phyloP scores from a whole-genome alignment of 2,329 filamentous ascomycete genomes.

The Chrysosporium queenslandicum region DNA sequence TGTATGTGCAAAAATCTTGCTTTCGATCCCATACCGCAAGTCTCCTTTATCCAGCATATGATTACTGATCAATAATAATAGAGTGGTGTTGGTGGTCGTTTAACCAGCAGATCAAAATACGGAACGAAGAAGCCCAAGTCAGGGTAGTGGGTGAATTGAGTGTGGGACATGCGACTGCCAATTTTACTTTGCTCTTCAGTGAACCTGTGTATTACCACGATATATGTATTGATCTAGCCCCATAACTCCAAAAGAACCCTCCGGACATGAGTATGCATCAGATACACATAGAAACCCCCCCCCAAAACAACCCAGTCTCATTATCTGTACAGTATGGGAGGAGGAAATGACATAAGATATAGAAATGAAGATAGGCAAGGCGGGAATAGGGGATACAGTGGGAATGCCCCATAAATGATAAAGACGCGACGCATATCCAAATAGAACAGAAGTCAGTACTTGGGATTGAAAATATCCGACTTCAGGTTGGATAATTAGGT shows the following conservation, averaged over 20 bases:
- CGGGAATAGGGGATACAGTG: background rate
- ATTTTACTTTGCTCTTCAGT: background rate
- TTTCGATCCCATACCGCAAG: background rate
- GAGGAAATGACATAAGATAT: background rate
- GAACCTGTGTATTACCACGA: background rate
- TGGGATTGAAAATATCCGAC: background rate
- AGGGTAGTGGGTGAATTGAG: background rate
- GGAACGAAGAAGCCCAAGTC: constrained; percentile 88
- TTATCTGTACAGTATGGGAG: background rate
- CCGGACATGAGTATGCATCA: background rate
- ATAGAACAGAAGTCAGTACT: background rate
- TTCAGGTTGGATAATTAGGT: constrained; percentile 14
- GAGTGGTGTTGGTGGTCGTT: constrained; percentile 81
- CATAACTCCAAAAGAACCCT: background rate
- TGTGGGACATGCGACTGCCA: background rate
- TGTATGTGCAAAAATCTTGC: constrained; percentile 49
- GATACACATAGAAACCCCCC: background rate
- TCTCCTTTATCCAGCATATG: constrained; percentile 16
- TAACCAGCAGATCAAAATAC: constrained; percentile 86
- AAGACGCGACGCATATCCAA: background rate
- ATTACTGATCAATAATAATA: constrained; percentile 33
- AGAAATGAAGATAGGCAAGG: background rate
- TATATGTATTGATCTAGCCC: background rate
- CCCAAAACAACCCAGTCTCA: background rate
- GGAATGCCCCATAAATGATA: background rate